Percentiles rank a stretch among this genome's conserved stretches.
These are phyloP conservation scores for Brassica balearica DNA, from an alignment of 441 rosid species.

Conservation along the genomic window DNA sequence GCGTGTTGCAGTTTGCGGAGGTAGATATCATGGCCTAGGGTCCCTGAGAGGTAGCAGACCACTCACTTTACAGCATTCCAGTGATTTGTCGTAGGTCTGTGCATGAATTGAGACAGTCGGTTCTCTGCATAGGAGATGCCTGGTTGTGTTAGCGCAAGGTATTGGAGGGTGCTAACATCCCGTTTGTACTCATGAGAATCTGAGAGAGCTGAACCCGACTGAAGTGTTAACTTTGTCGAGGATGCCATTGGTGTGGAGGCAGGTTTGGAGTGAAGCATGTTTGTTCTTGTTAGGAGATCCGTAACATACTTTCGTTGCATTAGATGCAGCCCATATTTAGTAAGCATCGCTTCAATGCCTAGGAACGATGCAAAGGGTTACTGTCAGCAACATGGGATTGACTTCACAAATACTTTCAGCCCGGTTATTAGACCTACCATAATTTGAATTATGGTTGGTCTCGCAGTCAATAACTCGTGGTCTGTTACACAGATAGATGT, in stretches of 20 bases:
- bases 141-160: not conserved
- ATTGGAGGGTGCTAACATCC: not conserved
- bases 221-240: not conserved
- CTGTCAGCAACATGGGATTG: no score
- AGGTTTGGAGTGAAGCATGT: not conserved
- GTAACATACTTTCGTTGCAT: not conserved
- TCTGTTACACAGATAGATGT: no score
- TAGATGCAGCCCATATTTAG: not conserved
- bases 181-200: not conserved
- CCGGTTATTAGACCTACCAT: no score
- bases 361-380: not conserved
- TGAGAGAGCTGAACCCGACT: not conserved
- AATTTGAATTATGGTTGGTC: no score
- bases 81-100: not conserved
- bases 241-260: not conserved
- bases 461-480: no score
- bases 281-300: not conserved
- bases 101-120: not conserved
- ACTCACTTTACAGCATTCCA: not conserved
- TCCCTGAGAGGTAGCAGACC: not conserved
- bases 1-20: not conserved
- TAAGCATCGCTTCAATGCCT: not conserved
- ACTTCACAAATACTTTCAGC: no score
- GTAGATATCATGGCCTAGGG: not conserved
- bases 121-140: not conserved